phyloP scores from a whole-genome alignment of 1,284 basidiomycete species.

The Sanguinoderma infundibulare region DNA sequence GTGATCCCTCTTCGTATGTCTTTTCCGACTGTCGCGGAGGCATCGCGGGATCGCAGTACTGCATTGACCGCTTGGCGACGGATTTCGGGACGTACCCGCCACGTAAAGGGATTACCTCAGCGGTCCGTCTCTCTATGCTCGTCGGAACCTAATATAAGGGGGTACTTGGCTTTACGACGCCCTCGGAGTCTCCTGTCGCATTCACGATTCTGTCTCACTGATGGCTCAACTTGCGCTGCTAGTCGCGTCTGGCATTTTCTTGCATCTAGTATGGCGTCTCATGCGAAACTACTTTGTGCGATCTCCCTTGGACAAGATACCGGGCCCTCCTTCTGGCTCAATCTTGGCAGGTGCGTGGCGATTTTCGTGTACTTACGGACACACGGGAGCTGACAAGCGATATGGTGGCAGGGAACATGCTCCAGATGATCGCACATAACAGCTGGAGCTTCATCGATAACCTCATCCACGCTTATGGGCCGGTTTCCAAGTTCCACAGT shows the following conservation, averaged over 20 bases:
- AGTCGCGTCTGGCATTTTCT: background rate
- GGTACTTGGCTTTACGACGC: no score
- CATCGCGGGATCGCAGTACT: no score
- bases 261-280: background rate
- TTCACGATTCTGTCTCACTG: no score
- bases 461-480: conserved; percentile 6
- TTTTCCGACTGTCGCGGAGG: no score
- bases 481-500: background rate
- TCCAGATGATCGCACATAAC: conserved; percentile 1
- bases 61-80: no score
- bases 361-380: no score
- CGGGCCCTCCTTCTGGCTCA: conserved; percentile 25
- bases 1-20: no score
- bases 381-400: background rate
- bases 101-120: no score
- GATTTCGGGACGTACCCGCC: no score
- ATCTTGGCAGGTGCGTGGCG: conserved; percentile 24
- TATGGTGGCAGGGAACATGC: background rate
- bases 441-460: conserved; percentile 1
- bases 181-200: no score
- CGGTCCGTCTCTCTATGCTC: no score
- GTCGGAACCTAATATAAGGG: no score
- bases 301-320: conserved; percentile 25
- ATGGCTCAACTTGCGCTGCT: background rate
- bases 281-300: background rate